Base-by-base conservation (phyloP, 805 yeast genomes). In the Candida nemodendra region DNA sequence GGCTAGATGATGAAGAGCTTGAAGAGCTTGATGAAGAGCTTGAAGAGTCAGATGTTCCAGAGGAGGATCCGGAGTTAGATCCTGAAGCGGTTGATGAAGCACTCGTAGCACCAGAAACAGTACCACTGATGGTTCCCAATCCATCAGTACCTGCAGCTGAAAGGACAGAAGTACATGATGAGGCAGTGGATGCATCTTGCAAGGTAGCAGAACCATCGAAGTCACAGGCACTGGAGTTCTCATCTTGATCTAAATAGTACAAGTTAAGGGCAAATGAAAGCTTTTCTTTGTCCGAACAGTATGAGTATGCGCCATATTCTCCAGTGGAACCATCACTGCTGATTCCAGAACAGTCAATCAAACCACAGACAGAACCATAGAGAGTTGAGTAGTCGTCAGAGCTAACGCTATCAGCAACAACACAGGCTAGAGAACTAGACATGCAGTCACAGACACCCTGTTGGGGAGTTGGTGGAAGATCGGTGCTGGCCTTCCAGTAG, bases 391-490 rank as follows among this genome's bases (percentile, higher is more conserved):
- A 84, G 53, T 83, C 81, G 3, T 71, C 71, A 12, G 54, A 50
- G 42, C 65, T 69, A 42, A 82, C 84, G 46, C 65, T 68, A 44
- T 68, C 76, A 24, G 66, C 48, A 39, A 84, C 75, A 45, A 81
- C 83, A 76, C 95, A 84, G 16, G 61, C 36, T 49, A 74, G 66
- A 9, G 88, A 64, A 18, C 53, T 51, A 24, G 71, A 55, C 68
- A 82, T 68, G 70, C 95, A 84, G 43, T 72, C 66, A 71, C 93
- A 84, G 39, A 75, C 68, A 31, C 59, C 71, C 34, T 71, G 58
- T 54, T 83, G 73, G 48, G 95, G 95, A 36, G 88, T 80, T 62
- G 93, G 95, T 54, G 95, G 95, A 57, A 84, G 70, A 22, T 55
- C 62, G n/a, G 81, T 70, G 22, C 79, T 60, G 39, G 89, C 93